Conservation (phyloP, 2,329 filamentous ascomycete species). For the Ampelomyces quisqualis region DNA sequence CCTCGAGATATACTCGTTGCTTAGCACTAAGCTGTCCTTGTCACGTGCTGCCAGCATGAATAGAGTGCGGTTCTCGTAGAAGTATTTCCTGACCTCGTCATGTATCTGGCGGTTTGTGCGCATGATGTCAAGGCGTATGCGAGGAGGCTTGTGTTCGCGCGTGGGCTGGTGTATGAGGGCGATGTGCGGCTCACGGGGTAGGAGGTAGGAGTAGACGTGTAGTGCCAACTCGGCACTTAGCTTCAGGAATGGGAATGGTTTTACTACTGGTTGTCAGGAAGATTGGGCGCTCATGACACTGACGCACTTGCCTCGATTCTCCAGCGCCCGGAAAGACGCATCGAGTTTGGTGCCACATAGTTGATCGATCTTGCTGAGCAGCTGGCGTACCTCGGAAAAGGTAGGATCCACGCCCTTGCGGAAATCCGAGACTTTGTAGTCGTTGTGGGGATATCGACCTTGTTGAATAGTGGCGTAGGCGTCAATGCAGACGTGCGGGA, state of each 20-base stretch:
- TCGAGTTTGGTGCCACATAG: slow-evolving; percentile 20
- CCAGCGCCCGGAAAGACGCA: slow-evolving; percentile 10
- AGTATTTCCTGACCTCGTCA: slow-evolving; percentile 17
- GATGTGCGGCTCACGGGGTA: slow-evolving; percentile 18
- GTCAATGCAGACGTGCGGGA: slow-evolving; percentile 19
- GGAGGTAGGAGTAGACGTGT: slow-evolving; percentile 17
- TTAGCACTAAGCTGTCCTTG: background rate
- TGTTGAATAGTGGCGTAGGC: slow-evolving; percentile 20
- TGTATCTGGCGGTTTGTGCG: slow-evolving; percentile 18
- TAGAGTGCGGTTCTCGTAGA: slow-evolving; percentile 16
- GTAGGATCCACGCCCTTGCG: slow-evolving; percentile 18
- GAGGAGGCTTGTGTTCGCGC: slow-evolving; percentile 3
- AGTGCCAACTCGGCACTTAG: slow-evolving; percentile 30
- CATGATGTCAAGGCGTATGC: slow-evolving; percentile 17
- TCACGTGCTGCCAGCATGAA: slow-evolving; percentile 10
- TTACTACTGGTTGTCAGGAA: slow-evolving; percentile 14
- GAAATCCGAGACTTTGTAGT: slow-evolving; percentile 9
- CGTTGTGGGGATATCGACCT: slow-evolving; percentile 18
- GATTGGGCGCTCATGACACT: no score
- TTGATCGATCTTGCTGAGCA: slow-evolving; percentile 20
- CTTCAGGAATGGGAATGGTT: slow-evolving; percentile 23
- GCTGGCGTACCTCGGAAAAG: slow-evolving; percentile 22
- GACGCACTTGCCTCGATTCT: slow-evolving; percentile 16
- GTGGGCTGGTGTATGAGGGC: slow-evolving; percentile 1
- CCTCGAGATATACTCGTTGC: slow-evolving; percentile 3